Evolutionary conservation across 208 protist species (phyloP), one percentile per base, ranked within the genome.

Genomic region (Phytomonas serpens): DNA sequence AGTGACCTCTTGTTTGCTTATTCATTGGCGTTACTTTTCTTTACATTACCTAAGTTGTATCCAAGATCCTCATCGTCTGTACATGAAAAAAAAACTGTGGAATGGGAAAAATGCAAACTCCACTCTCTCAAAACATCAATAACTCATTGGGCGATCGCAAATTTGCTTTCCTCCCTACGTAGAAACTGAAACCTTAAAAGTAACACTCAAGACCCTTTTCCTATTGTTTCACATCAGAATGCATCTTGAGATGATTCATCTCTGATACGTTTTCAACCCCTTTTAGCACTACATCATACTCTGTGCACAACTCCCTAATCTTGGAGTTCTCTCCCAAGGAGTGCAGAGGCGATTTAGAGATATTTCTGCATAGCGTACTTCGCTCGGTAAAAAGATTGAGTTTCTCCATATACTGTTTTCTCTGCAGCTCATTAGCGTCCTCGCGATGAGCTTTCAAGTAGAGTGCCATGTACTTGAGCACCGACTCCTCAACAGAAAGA

Each of bases 391-490:
- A 97, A 29, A 79, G 23, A 63, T 89, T 74, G 61, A 88, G 87
- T 63, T 88, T 90, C 0, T 71, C 63, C 36, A 71, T 76, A 83
- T 94, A 94, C 71, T 93, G 83, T 42, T 79, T 75, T 13, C 73
- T 72, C 68, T 93, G 85, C 40, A 73, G 91, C 77, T 94, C 84
- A 27, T 80, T 84, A 7, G 62, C 73, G 34, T 67, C 76, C 61
- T 80, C 75, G 61, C 89, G 88, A 75, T 93, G 84, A 7, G 85
- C 89, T 74, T 96, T 96, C 68, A 97, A 78, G 77, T 94, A 86
- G n/a, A 95, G 77, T 13, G 91, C 90, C 0, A 97, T 81, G 74
- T 83, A 96, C 77, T 94, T 93, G 27, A 96, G 77, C 19, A 90
- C 93, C 16, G 91, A 96, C 76, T 95, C 86, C 77, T 95, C 87